These are phyloP conservation scores for Colletotrichum costaricense DNA, from an alignment of 2,329 filamentous ascomycete species.

Conservation along the genomic window DNA sequence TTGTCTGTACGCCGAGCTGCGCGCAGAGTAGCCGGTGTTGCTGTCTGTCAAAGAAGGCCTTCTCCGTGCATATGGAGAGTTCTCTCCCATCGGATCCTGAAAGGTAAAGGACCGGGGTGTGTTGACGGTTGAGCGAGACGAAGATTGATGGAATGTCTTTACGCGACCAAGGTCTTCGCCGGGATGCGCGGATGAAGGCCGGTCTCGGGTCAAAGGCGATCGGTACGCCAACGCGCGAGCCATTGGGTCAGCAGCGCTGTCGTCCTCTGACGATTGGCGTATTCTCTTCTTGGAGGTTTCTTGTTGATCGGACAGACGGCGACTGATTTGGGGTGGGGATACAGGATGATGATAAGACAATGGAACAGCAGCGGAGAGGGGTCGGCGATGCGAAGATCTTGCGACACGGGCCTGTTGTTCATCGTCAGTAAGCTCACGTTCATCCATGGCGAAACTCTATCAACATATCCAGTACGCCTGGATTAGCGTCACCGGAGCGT, in stretches of 20 bases:
- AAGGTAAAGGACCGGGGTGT: slow-evolving; percentile 61
- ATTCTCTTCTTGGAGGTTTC: slow-evolving; percentile 54
- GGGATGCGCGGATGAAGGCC: slow-evolving; percentile 51
- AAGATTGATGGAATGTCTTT: slow-evolving; percentile 42
- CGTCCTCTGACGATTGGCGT: slow-evolving; percentile 51
- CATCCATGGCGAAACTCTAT: slow-evolving; percentile 19
- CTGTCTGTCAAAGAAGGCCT: slow-evolving; percentile 63
- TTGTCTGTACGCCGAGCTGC: slow-evolving; percentile 57
- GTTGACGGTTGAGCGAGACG: slow-evolving; percentile 54
- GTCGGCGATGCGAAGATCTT: slow-evolving; percentile 61
- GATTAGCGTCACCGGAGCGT: slow-evolving; percentile 12
- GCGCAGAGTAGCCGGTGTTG: slow-evolving; percentile 51
- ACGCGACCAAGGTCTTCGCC: slow-evolving; percentile 50
- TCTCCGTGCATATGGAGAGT: slow-evolving; percentile 43
- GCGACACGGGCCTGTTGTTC: slow-evolving; percentile 58
- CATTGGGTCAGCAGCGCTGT: slow-evolving; percentile 51
- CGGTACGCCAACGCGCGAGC: slow-evolving; percentile 59
- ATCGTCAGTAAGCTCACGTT: slow-evolving; percentile 40
- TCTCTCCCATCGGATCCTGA: slow-evolving; percentile 52
- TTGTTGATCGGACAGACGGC: slow-evolving; percentile 69
- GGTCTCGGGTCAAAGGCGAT: slow-evolving; percentile 52
- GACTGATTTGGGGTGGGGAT: slow-evolving; percentile 63
- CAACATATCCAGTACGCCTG: slow-evolving; percentile 7
- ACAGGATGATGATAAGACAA: slow-evolving; percentile 54
- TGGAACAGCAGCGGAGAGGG: slow-evolving; percentile 63